Base-by-base conservation (phyloP, 1,139 yeast species). In the Pichia sp. region DNA sequence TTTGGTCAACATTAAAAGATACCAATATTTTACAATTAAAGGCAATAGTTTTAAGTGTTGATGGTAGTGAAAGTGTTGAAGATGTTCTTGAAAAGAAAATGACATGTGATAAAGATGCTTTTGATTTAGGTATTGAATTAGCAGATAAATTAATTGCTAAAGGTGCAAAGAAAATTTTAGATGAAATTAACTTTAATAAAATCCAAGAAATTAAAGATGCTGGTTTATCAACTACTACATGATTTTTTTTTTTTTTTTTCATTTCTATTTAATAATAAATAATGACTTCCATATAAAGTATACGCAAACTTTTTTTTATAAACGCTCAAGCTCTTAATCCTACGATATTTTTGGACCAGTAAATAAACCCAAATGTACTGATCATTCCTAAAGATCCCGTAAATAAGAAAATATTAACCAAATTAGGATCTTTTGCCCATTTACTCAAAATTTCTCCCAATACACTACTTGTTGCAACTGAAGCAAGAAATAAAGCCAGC, bases 161-260 rank as follows among this genome's bases (percentile, higher is more conserved):
- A 48, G 98, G 98, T 33, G 98, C 95, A 15, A 85, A 81, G 60
- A 69, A 65, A 42, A 91, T 91, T 38, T 71, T 91, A 51, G 94
- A 87, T 54, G 78, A 70, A 50, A 86, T 91, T 50, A 85, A 87
- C 56, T 78, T 82, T 50, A 83, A 77, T 46, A 74, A 73, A 54
- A 76, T 80, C 46, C 68, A 69, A 52, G 69, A 68, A 50, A 52
- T 60, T 25, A 60, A 61, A 47, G 55, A 55, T 41, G 55, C 54
- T 19, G 64, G 63, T 26, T 50, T 57, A 18, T 9, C 18, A 10
- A 13, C 30, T 18, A 31, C 29, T 23, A 15, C 20, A 8, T 2
- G 13, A 19, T 19, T 16, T 15, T 16, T 28, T 27, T 32, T 26
- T 32, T 9, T 14, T 31, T 15, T 31, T 26, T 18, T 33, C 10